Percentiles rank a stretch among this genome's conserved stretches.
Conservation (phyloP, 2,329 filamentous ascomycete species). For the Hypocreales sp. region DNA sequence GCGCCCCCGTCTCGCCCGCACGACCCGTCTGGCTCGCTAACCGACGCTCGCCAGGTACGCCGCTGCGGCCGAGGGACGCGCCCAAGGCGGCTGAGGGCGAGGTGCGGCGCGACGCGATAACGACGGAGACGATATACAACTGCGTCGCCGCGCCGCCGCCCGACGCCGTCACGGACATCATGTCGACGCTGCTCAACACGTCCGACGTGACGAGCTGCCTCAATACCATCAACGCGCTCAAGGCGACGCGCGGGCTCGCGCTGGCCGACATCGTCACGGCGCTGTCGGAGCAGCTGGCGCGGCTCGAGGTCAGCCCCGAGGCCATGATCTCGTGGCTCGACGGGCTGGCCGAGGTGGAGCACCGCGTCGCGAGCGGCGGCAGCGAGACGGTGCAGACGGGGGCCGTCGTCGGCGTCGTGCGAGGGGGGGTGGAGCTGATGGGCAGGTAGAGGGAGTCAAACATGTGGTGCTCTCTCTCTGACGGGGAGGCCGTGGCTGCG, state of each 20-base stretch:
- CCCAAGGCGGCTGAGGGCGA: constrained; percentile 46
- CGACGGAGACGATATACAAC: constrained; percentile 91
- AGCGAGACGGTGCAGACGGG: constrained; percentile 85
- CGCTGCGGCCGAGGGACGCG: constrained; percentile 43
- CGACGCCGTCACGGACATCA: constrained; percentile 70
- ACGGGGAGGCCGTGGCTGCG: too few relatives aligned
- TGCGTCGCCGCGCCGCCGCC: constrained; percentile 94
- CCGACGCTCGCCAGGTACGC: constrained; percentile 36
- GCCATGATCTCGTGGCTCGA: constrained; percentile 87
- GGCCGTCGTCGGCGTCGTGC: constrained; percentile 76
- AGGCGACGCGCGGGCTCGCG: constrained; percentile 71
- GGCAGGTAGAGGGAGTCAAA: constrained; percentile 15
- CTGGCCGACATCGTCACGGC: constrained; percentile 87
- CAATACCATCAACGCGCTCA: constrained; percentile 75
- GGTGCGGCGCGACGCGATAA: constrained; percentile 60
- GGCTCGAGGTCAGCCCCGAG: constrained; percentile 70
- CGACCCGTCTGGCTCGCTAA: constrained; percentile 3
- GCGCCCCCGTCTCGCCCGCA: not conserved
- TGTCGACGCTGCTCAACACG: constrained; percentile 68
- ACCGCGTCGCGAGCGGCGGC: constrained; percentile 73
- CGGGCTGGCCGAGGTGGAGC: constrained; percentile 84
- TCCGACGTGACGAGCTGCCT: constrained; percentile 82
- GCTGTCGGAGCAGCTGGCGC: constrained; percentile 65
- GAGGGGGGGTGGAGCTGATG: constrained; percentile 68
- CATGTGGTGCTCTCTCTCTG: too few relatives aligned